phyloP scores from a whole-genome alignment of 2,329 filamentous ascomycete genomes.

The Colletotrichum liriopes region DNA sequence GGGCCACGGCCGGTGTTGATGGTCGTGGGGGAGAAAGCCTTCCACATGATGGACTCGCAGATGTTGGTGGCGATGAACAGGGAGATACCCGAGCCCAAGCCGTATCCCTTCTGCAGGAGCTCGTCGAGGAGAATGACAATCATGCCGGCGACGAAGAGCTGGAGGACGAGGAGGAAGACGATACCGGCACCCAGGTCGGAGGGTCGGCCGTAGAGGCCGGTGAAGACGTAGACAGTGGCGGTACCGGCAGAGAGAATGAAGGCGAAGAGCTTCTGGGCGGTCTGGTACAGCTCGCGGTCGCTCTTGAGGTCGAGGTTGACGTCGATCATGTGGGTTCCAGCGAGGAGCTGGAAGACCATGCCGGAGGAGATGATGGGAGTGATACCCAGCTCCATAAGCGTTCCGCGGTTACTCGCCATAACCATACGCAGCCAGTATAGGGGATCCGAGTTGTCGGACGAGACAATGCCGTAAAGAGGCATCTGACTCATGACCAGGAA shows the following conservation, averaged over 20 bases:
- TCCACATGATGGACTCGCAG: conserved; percentile 99
- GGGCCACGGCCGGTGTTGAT: conserved; percentile 99
- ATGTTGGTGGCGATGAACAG: conserved; percentile 99
- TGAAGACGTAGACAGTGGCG: conserved; percentile 98
- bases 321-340: conserved; percentile 99
- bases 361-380: conserved; percentile 99
- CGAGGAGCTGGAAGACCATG: conserved; percentile 99
- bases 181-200: conserved; percentile 98
- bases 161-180: conserved; percentile 97
- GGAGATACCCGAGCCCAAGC: conserved; percentile 97
- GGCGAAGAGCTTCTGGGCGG: conserved; percentile 98
- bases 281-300: conserved; percentile 99
- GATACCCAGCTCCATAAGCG: conserved; percentile 95
- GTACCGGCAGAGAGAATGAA: conserved; percentile 98
- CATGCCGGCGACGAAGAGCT: conserved; percentile 96
- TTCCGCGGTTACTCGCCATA: conserved; percentile 98
- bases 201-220: conserved; percentile 96
- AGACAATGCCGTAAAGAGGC: conserved; percentile 99
- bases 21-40: conserved; percentile 98
- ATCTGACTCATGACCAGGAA: conserved; percentile 99
- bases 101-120: conserved; percentile 99
- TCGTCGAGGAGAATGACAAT: conserved; percentile 99
- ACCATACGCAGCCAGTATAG: conserved; percentile 99
- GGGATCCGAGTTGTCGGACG: conserved; percentile 97
- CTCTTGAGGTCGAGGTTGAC: conserved; percentile 99